phyloP scores from a whole-genome alignment of 169 alveolate species.

The Plasmodium sp. region DNA sequence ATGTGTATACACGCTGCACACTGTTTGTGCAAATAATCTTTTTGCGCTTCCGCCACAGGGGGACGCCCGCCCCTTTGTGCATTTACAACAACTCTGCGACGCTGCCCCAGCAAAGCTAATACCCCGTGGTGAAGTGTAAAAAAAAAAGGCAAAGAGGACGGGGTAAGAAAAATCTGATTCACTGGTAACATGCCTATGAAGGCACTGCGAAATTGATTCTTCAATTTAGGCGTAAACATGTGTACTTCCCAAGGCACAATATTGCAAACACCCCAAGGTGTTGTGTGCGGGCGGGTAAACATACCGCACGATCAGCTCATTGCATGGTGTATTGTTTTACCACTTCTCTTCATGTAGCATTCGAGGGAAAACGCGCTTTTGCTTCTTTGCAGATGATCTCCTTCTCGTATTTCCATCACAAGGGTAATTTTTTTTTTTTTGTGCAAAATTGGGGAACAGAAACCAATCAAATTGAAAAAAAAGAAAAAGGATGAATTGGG shows the following conservation, averaged over 20 bases:
- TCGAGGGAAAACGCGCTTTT: neutral
- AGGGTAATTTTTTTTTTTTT: neutral
- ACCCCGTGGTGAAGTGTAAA: neutral
- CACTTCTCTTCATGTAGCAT: neutral
- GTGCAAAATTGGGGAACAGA: neutral
- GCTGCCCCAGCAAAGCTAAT: neutral
- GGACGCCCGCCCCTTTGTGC: neutral
- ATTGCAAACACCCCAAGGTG: neutral
- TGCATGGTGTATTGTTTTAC: neutral
- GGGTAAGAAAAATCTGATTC: neutral
- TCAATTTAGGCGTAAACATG: neutral
- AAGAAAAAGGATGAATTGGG: neutral
- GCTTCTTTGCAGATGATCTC: neutral
- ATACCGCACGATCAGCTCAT: neutral
- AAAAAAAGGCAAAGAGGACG: neutral
- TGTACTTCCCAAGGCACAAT: neutral
- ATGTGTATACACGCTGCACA: neutral
- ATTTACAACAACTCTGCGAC: neutral
- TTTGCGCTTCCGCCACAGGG: neutral
- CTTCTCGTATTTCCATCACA: neutral
- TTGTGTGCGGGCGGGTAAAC: neutral
- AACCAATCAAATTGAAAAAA: neutral
- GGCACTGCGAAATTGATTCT: neutral
- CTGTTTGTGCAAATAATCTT: neutral
- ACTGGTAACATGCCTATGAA: neutral